Base-by-base conservation (phyloP, 208 protist species). In the Naegleria lovaniensis region DNA sequence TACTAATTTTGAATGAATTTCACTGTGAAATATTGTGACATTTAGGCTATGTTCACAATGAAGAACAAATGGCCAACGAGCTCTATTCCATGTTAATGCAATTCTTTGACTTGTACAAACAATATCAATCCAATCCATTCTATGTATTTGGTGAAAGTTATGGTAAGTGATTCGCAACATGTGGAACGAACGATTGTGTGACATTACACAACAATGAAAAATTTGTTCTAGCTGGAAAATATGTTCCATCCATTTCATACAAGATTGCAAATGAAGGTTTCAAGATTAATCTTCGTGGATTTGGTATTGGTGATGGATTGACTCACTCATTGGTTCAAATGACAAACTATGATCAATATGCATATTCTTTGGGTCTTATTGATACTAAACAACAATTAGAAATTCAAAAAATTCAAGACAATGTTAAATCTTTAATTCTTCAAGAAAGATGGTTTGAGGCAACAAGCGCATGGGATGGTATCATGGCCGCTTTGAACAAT, bases 61-160 rank as follows among this genome's bases (percentile, higher is more conserved):
- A 97, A 88, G 90, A 76, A 36, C 92, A 94, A 90, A 94, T 96
- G 0, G 95, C 96, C 29, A 92, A 96, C 33, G 96, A 98, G 92
- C 96, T 98, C 94, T 97, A 96, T 93, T 58, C 92, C 58, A 97
- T 97, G 92, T 92, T 94, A 33, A 39, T 55, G 15, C 36, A 79
- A 22, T 95, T 94, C 48, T 75, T 52, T 59, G 93, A 95, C 67
- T 91, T 88, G 39, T 97, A 93, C 92, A 91, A 83, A 15, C 88
- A 48, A 29, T 52, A 93, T 11, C 38, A 39, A 16, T 90, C 93
- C 36, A 96, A 95, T 85, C 91, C 94, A 76, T 95, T 98, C 91
- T 97, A 94, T 93, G 90, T 97, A 88, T 93, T 94, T 59, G 96
- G 96, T 58, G 96, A 97, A 93, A 95, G 94, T 87, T 97, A 97